Evolutionary conservation across 2,329 filamentous ascomycete genomes (phyloP).

Genomic region (Penicillium sp.): DNA sequence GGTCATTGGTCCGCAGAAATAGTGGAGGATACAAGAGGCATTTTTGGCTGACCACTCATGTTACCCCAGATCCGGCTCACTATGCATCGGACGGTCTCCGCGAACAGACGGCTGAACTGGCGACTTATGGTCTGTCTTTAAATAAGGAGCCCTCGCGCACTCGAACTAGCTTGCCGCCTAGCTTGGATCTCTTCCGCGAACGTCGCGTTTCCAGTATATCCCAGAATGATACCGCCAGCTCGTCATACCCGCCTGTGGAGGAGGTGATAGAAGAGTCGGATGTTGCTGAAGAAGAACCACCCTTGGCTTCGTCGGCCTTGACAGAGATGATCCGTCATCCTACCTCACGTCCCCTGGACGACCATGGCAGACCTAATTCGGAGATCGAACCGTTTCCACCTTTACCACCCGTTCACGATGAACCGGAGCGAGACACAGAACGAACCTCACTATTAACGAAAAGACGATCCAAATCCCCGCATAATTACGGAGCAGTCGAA

Average conservation of each 20-base stretch:
- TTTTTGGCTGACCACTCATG: conserved; percentile 22
- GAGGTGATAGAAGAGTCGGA: conserved; percentile 16
- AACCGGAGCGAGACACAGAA: conserved; percentile 35
- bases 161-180: conserved; percentile 27
- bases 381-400: conserved; percentile 16
- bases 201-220: conserved; percentile 6
- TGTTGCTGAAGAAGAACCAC: conserved; percentile 13
- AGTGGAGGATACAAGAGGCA: not conserved
- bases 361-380: conserved; percentile 15
- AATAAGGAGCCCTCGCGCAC: conserved; percentile 30
- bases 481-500: conserved; percentile 30
- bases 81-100: conserved; percentile 75
- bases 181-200: conserved; percentile 31
- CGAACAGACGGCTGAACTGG: conserved; percentile 83
- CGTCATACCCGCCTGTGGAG: conserved; percentile 10
- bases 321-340: conserved; percentile 52
- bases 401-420: conserved; percentile 18
- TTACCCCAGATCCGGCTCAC: conserved; percentile 66
- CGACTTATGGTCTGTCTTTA: conserved; percentile 71
- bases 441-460: conserved; percentile 38
- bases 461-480: conserved; percentile 27
- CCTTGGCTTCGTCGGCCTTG: conserved; percentile 47
- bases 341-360: conserved; percentile 27
- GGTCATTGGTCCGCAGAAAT: not conserved
- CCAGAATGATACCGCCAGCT: conserved; percentile 17